Evolutionary conservation across 2,329 filamentous ascomycete species (phyloP).

Genomic region (Cyanodermella asteris): DNA sequence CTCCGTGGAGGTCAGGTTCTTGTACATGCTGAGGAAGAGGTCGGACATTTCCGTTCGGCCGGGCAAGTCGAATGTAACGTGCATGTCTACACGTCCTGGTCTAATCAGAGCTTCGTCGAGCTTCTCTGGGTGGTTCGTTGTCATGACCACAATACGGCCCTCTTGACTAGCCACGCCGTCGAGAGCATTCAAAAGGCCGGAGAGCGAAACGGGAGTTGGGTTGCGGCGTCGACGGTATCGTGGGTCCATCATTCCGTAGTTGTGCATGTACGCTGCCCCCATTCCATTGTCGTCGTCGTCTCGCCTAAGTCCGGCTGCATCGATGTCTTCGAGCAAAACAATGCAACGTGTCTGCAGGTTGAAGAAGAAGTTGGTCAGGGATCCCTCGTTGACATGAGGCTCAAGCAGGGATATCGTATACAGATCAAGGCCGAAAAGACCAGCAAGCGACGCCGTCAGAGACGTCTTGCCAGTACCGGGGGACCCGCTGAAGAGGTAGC

Average conservation of each 20-base stretch:
- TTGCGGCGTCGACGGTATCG: too few relatives aligned
- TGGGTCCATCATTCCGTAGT: too few relatives aligned
- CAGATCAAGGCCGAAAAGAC: constrained; percentile 43
- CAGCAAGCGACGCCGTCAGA: constrained; percentile 42
- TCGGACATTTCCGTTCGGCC: too few relatives aligned
- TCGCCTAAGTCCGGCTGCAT: constrained; percentile 42
- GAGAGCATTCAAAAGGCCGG: constrained; percentile 27
- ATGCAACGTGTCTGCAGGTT: constrained; percentile 40
- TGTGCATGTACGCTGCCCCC: too few relatives aligned
- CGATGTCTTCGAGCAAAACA: constrained; percentile 47
- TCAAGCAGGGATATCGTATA: constrained; percentile 42
- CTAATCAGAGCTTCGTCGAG: constrained; percentile 76
- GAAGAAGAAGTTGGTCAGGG: constrained; percentile 36
- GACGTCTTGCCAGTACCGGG: constrained; percentile 55
- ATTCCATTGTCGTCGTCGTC: too few relatives aligned
- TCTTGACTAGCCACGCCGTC: constrained; percentile 91
- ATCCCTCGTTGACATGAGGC: constrained; percentile 38
- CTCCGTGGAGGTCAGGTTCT: too few relatives aligned
- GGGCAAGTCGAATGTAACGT: too few relatives aligned
- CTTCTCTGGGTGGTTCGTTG: constrained; percentile 80
- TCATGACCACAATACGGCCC: constrained; percentile 81
- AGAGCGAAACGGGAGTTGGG: too few relatives aligned
- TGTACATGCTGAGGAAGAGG: too few relatives aligned
- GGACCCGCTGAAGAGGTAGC: constrained; percentile 58
- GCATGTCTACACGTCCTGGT: constrained; percentile 83